Conservation (phyloP, 257 asterid species). For the Ligustrum vulgare region DNA sequence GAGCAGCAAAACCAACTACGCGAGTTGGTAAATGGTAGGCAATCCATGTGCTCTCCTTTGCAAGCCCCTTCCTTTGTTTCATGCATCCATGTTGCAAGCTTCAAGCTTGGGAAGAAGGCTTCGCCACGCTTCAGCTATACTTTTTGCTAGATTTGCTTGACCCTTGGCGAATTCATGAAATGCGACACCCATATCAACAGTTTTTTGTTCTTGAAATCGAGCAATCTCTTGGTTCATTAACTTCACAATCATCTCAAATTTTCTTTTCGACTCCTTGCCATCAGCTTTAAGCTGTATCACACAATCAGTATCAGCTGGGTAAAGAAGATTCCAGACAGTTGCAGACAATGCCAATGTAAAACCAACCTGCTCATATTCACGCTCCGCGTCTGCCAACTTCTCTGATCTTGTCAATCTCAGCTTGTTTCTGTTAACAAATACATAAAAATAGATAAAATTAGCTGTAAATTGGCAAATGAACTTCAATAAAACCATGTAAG, state of each 20-base stretch:
- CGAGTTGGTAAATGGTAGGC: background rate
- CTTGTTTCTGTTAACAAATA: slow-evolving; percentile 69
- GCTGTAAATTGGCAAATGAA: background rate
- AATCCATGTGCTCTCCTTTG: background rate
- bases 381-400: slow-evolving; percentile 78
- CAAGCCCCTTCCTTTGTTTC: background rate
- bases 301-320: slow-evolving; percentile 13
- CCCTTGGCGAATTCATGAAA: slow-evolving; percentile 94
- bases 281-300: slow-evolving; percentile 58
- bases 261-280: slow-evolving; percentile 72
- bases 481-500: background rate
- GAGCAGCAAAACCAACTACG: slow-evolving; percentile 8
- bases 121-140: slow-evolving; percentile 88
- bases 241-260: slow-evolving; percentile 72
- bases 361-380: slow-evolving; percentile 82
- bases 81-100: slow-evolving; percentile 33
- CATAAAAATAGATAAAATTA: background rate
- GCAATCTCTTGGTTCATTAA: slow-evolving; percentile 80
- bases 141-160: slow-evolving; percentile 69
- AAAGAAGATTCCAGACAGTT: slow-evolving; percentile 12
- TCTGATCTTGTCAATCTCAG: slow-evolving; percentile 80
- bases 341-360: background rate
- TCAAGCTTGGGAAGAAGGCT: slow-evolving; percentile 96
- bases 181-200: slow-evolving; percentile 82
- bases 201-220: slow-evolving; percentile 91